Conservation (phyloP, 1,284 basidiomycete species). For the Rhodotorula sp. region DNA sequence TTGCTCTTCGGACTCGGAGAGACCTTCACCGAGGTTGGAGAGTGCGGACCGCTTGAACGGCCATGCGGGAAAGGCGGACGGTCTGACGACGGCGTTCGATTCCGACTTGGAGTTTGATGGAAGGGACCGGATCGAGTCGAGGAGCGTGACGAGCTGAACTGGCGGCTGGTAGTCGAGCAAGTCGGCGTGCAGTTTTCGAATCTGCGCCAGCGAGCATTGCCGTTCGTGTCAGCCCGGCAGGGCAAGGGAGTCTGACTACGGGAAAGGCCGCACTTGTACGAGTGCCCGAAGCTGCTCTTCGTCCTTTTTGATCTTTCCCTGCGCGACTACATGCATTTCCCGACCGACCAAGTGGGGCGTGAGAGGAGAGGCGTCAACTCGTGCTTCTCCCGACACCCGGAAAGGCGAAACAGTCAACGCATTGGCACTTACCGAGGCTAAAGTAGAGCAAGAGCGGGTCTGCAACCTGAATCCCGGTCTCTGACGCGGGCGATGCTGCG, state of each 20-base stretch:
- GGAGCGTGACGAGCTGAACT: slow-evolving; percentile 46
- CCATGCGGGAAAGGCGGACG: slow-evolving; percentile 24
- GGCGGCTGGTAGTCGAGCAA: slow-evolving; percentile 58
- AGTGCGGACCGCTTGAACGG: slow-evolving; percentile 36
- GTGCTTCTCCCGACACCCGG: too few species aligned
- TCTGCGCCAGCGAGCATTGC: slow-evolving; percentile 46
- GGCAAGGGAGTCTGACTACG: not conserved
- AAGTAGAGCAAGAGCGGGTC: slow-evolving; percentile 14
- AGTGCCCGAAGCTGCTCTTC: slow-evolving; percentile 65
- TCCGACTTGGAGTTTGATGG: slow-evolving; percentile 10
- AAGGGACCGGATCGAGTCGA: slow-evolving; percentile 31
- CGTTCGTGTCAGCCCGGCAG: not conserved
- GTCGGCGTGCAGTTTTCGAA: slow-evolving; percentile 55
- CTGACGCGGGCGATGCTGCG: slow-evolving; percentile 1
- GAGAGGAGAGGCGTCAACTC: slow-evolving; percentile 8
- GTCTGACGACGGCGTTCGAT: slow-evolving; percentile 4
- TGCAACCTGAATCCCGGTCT: slow-evolving; percentile 1
- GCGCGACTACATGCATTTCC: slow-evolving; percentile 52
- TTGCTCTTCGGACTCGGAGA: slow-evolving; percentile 31
- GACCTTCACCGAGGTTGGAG: slow-evolving; percentile 26
- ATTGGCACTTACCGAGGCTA: not conserved
- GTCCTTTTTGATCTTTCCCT: slow-evolving; percentile 60
- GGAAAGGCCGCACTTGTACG: slow-evolving; percentile 56
- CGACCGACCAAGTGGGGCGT: slow-evolving; percentile 50
- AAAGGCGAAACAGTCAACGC: too few species aligned